These are phyloP conservation scores for Torulaspora maleeae DNA, from an alignment of 805 yeast species.

Conservation along the genomic window DNA sequence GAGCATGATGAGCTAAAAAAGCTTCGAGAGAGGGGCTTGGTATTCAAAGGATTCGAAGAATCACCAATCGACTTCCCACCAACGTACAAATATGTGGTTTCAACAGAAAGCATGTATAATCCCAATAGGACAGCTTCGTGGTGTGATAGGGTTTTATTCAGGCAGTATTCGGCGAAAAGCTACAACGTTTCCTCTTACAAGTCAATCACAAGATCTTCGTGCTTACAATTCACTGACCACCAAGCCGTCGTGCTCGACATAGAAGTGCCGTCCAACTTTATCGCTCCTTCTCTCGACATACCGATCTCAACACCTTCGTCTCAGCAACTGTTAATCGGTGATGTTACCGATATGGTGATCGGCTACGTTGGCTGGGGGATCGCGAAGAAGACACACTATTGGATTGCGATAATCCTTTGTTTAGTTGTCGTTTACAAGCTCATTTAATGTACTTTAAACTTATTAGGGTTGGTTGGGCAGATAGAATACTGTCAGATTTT, in stretches of 20 bases:
- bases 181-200: conserved; percentile 41
- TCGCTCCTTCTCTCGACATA: conserved; percentile 1
- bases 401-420: conserved; percentile 7
- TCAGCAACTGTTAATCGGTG: conserved; percentile 12
- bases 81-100: conserved; percentile 62
- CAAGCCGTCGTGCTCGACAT: conserved; percentile 63
- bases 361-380: conserved; percentile 31
- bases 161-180: conserved; percentile 36
- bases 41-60: conserved; percentile 64
- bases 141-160: conserved; percentile 80
- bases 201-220: conserved; percentile 38
- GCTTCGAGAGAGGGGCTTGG: conserved; percentile 37
- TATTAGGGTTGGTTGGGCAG: not conserved
- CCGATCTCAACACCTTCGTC: conserved; percentile 1
- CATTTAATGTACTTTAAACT: not conserved
- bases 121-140: conserved; percentile 71
- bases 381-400: conserved; percentile 11
- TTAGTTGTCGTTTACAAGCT: conserved; percentile 3
- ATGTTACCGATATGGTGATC: conserved; percentile 18
- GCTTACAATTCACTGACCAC: conserved; percentile 65
- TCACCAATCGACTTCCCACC: conserved; percentile 64
- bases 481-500: not conserved
- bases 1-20: conserved; percentile 37
- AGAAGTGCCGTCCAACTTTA: conserved; percentile 39
- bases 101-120: conserved; percentile 44